These are phyloP conservation scores for Pyrus hybrid DNA, from an alignment of 331 rosid genomes.

Conservation along the genomic window DNA sequence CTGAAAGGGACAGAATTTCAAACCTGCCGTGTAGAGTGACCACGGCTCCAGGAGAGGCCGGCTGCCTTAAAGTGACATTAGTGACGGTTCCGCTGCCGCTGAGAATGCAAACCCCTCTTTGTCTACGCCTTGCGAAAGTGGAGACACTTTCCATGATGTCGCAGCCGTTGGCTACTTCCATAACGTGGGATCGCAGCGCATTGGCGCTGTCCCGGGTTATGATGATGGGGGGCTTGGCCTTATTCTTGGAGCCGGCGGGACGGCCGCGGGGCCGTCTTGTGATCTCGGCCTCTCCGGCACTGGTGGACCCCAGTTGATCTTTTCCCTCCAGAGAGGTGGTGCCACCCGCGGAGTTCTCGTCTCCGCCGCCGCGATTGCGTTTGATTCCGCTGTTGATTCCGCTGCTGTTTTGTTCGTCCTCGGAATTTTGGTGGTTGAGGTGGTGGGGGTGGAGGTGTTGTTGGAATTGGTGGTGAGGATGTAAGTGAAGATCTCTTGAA, in stretches of 20 bases:
- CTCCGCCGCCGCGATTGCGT: slow-evolving; percentile 66
- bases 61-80: slow-evolving; percentile 80
- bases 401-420: slow-evolving; percentile 53
- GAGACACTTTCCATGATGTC: slow-evolving; percentile 81
- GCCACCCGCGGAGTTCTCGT: slow-evolving; percentile 19
- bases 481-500: slow-evolving; percentile 69
- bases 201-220: slow-evolving; percentile 92
- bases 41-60: slow-evolving; percentile 74
- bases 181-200: slow-evolving; percentile 82
- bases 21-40: slow-evolving; percentile 83
- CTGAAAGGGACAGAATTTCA: slow-evolving; percentile 75
- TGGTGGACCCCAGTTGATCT: slow-evolving; percentile 22
- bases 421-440: slow-evolving; percentile 31
- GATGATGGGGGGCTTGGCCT: slow-evolving; percentile 89
- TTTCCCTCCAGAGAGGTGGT: slow-evolving; percentile 19
- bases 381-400: slow-evolving; percentile 41
- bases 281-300: slow-evolving; percentile 26
- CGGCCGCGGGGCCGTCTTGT: slow-evolving; percentile 76
- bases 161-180: slow-evolving; percentile 70
- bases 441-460: slow-evolving; percentile 29
- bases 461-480: slow-evolving; percentile 62
- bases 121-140: slow-evolving; percentile 62
- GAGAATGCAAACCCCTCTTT: slow-evolving; percentile 76
- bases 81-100: slow-evolving; percentile 87
- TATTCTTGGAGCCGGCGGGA: slow-evolving; percentile 89